Conservation (phyloP, 83 land plant genomes). For the Picea engelmannii region DNA sequence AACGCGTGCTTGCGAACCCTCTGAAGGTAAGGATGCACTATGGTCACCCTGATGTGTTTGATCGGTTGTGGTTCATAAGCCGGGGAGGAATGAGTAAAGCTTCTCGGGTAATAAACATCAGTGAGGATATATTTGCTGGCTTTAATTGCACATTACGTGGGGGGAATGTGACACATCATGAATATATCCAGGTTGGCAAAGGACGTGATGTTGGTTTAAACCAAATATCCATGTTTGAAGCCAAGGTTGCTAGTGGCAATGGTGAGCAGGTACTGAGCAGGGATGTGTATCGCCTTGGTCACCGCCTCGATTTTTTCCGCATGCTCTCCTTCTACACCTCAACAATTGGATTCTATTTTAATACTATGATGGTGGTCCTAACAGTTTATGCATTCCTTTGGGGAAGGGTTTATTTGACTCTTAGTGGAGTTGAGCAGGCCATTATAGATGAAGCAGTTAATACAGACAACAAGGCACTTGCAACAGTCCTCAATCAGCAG, state of each 20-base stretch:
- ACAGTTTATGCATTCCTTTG: slow-evolving; percentile 73
- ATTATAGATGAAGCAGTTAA: slow-evolving; percentile 15
- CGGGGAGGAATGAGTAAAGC: slow-evolving; percentile 68
- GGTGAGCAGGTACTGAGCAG: slow-evolving; percentile 77
- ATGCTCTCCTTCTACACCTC: slow-evolving; percentile 75
- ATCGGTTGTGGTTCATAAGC: slow-evolving; percentile 65
- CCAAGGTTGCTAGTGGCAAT: slow-evolving; percentile 83
- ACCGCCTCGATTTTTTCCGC: slow-evolving; percentile 76
- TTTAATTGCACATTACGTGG: slow-evolving; percentile 73
- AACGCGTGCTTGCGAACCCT: slow-evolving; percentile 51
- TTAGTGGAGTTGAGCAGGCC: slow-evolving; percentile 67
- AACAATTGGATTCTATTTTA: slow-evolving; percentile 72
- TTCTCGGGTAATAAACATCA: slow-evolving; percentile 59
- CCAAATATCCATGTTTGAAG: slow-evolving; percentile 82
- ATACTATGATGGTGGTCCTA: slow-evolving; percentile 64
- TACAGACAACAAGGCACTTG: slow-evolving; percentile 36
- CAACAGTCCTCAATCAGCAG: slow-evolving; percentile 27
- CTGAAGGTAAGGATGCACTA: slow-evolving; percentile 75
- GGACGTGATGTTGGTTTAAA: slow-evolving; percentile 88
- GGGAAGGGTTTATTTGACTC: slow-evolving; percentile 65
- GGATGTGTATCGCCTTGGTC: slow-evolving; percentile 79
- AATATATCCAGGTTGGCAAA: slow-evolving; percentile 85
- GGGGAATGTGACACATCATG: slow-evolving; percentile 85
- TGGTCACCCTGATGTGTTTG: slow-evolving; percentile 90
- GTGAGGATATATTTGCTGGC: slow-evolving; percentile 75